These are phyloP conservation scores for Nannizzia gypsea DNA, from an alignment of 2,329 filamentous ascomycete genomes.

Conservation along the genomic window DNA sequence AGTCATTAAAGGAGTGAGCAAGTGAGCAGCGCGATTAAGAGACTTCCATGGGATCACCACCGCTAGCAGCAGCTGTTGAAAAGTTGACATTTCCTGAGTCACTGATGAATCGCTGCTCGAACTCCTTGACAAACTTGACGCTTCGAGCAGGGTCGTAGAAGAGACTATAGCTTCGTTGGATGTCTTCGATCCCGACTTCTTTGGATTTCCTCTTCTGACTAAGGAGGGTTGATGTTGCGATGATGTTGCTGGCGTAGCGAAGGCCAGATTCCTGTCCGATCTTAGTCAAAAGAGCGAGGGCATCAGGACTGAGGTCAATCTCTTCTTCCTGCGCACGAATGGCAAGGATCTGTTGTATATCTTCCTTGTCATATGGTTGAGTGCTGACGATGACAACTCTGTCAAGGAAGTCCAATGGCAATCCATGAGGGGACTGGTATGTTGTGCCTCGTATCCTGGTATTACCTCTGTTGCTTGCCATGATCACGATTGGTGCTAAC, in stretches of 20 bases:
- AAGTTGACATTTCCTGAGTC: constrained; percentile 72
- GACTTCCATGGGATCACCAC: constrained; percentile 58
- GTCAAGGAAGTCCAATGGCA: constrained; percentile 92
- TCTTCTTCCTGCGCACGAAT: constrained; percentile 95
- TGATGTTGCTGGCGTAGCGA: constrained; percentile 93
- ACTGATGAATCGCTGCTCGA: constrained; percentile 85
- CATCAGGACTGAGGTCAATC: constrained; percentile 79
- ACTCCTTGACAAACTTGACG: constrained; percentile 79
- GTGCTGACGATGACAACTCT: constrained; percentile 94
- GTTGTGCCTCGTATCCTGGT: constrained; percentile 86
- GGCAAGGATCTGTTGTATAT: constrained; percentile 83
- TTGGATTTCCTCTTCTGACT: constrained; percentile 74
- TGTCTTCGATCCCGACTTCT: constrained; percentile 74
- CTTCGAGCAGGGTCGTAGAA: constrained; percentile 87
- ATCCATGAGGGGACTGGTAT: constrained; percentile 83
- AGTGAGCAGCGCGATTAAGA: constrained; percentile 32
- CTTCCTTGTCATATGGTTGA: constrained; percentile 65
- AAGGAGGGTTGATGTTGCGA: constrained; percentile 83
- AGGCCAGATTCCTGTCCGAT: constrained; percentile 87
- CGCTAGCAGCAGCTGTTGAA: constrained; percentile 31
- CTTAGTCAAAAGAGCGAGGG: constrained; percentile 85
- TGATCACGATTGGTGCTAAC: constrained; percentile 92
- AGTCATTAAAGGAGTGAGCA: constrained; percentile 10
- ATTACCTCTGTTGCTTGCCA: constrained; percentile 93
- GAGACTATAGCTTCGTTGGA: constrained; percentile 82